Percentiles rank a stretch among this genome's conserved stretches.
phyloP scores from a whole-genome alignment of 352 stramenopile genomes.

The Phytophthora sansomeana region DNA sequence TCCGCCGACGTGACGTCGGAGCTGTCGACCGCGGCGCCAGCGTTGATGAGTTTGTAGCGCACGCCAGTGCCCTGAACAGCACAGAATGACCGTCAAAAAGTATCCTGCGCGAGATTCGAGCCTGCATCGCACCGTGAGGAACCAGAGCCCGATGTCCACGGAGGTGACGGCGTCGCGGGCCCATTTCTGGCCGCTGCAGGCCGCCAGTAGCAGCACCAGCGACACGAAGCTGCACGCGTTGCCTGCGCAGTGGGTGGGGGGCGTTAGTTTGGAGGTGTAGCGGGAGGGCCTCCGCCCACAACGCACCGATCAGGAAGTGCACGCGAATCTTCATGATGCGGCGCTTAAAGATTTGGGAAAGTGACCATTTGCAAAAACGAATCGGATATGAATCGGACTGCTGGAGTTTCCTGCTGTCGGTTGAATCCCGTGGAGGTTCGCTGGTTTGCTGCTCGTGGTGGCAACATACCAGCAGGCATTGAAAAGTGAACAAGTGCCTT shows the following conservation, averaged over 20 bases:
- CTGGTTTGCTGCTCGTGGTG: no score
- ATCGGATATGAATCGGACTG: no score
- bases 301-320: conserved; percentile 51
- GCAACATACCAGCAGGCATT: no score
- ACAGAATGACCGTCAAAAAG: conserved; percentile 5
- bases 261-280: neutral
- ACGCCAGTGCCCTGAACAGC: conserved; percentile 64
- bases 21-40: conserved; percentile 52
- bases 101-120: conserved; percentile 3
- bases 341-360: conserved; percentile 21
- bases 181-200: conserved; percentile 60
- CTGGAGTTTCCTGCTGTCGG: no score
- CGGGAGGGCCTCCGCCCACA: neutral
- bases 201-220: conserved; percentile 59
- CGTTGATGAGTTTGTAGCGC: conserved; percentile 87
- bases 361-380: neutral
- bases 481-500: no score
- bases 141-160: conserved; percentile 79
- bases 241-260: conserved; percentile 32
- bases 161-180: conserved; percentile 73
- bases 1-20: conserved; percentile 31
- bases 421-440: no score
- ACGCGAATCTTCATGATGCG: conserved; percentile 47
- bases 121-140: conserved; percentile 49
- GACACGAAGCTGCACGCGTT: conserved; percentile 57